phyloP scores from a whole-genome alignment of 2,329 filamentous ascomycete genomes.

The Calonectria honghensis region DNA sequence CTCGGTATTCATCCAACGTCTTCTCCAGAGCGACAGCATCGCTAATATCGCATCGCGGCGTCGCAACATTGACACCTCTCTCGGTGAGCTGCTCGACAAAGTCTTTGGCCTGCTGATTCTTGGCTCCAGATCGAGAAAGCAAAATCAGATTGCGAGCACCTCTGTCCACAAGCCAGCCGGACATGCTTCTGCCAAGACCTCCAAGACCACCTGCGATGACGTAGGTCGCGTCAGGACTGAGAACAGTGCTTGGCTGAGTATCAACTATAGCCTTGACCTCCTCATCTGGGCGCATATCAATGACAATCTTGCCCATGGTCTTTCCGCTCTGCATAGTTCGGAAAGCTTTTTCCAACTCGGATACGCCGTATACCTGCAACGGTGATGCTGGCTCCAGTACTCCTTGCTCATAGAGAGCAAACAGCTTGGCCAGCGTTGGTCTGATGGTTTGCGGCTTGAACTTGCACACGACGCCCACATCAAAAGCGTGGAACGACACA shows the following conservation, averaged over 20 bases:
- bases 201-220: slow-evolving; percentile 48
- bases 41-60: slow-evolving; percentile 5
- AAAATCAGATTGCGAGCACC: slow-evolving; percentile 56
- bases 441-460: slow-evolving; percentile 3
- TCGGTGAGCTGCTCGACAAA: slow-evolving; percentile 1
- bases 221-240: slow-evolving; percentile 17
- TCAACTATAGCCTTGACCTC: slow-evolving; percentile 31
- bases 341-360: slow-evolving; percentile 46
- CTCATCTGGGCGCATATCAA: slow-evolving; percentile 29
- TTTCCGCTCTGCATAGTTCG: slow-evolving; percentile 45
- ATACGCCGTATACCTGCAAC: slow-evolving; percentile 26
- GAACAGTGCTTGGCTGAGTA: slow-evolving; percentile 4
- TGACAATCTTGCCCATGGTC: slow-evolving; percentile 45
- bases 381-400: slow-evolving; percentile 15
- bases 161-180: slow-evolving; percentile 36
- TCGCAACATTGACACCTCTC: neutral
- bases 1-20: slow-evolving; percentile 1
- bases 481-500: slow-evolving; percentile 63
- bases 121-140: slow-evolving; percentile 49
- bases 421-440: neutral
- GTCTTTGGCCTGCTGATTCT: slow-evolving; percentile 9
- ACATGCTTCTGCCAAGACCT: slow-evolving; percentile 47
- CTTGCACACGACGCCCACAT: slow-evolving; percentile 55
- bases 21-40: neutral
- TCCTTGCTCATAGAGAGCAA: slow-evolving; percentile 36